Base-by-base conservation (phyloP, 2,329 filamentous ascomycete species). In the Cryphonectria parasitica region DNA sequence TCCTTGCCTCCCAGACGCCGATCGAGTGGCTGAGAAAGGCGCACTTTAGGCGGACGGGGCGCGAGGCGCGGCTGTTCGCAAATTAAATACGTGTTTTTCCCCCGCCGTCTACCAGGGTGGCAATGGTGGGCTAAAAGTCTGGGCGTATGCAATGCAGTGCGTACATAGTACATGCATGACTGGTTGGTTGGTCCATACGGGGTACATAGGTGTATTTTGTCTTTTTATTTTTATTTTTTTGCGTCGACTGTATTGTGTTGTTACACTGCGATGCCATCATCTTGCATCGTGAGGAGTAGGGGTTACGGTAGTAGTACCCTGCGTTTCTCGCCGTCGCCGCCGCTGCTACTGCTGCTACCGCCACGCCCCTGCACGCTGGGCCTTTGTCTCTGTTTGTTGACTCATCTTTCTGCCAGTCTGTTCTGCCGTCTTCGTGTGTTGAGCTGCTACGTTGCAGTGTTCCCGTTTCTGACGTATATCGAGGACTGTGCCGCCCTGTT, bases 51-150 rank as follows among this genome's bases (percentile, higher is more conserved):
- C 58, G 34, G 58, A 39, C 31, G 45, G 41, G 45, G 31, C 58
- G 58, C 58, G 58, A 39, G 58, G 58, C 58, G 58, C 58, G 58
- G 58, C 58, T 39, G 34, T 39, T 11, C 58, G 58, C 58, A 61
- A 61, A 61, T 39, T n/a, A 39, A 31, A 58, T 58, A 58, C 54
- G 13, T 58, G n/a, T 31, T 22, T 61, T 11, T 7, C 3, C 31
- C 7, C 58, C 34, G 58, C 17, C 31, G 52, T 22, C 43, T 49
- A 22, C 43, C 43, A 22, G 45, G 45, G 45, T 49, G 45, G 45
- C 45, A 22, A 49, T 13, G 45, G 45, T n/a, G 8, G 7, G 45
- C 45, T 49, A 49, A 8, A 8, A 7, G 45, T 49, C 8, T 8
- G 43, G 8, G 22, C 45, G 22, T n/a, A 49, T 49, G 22, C 45